Evolutionary conservation across 495 filamentous ascomycete genomes (phyloP), one percentile per base, ranked within the genome.

Genomic region (Daldinia vernicosa): DNA sequence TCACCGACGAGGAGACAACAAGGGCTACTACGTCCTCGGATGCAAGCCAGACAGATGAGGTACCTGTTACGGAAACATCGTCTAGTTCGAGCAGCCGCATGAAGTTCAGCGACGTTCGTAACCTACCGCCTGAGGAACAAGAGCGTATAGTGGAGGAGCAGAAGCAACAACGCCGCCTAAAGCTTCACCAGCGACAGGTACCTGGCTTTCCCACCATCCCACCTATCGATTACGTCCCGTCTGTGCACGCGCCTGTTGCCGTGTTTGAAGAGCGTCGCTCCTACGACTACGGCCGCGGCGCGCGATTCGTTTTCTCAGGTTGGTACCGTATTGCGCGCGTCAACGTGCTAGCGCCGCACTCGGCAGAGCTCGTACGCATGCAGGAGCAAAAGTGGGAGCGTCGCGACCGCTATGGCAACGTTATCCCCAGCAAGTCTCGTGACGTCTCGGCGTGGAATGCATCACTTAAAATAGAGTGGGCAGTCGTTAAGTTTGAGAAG

Each of bases 321-420:
- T 78, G 76, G 76, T 71, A 67, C 64, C 57, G 14, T 15, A 37
- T 76, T 26, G 28, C 40, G n/a, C 69, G 65, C 9, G 28, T 78
- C 60, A 70, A 62, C 35, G 22, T 77, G n/a, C 68, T 77, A 0
- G 62, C 69, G 0, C 76, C 76, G 17, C 55, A 50, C 22, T 72
- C 71, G 0, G 43, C 60, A 11, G 74, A 76, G 66, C 74, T 77
- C 26, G 60, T 67, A 17, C 63, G 68, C 14, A 70, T 77, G 74
- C 66, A 67, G 30, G 30, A 67, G 26, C 62, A 74, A 66, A 77
- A 75, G 59, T 70, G 70, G 68, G 68, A 63, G 61, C 67, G 67
- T n/a, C 62, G 63, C 50, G 64, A 69, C 65, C 58, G 63, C 28
- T 51, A 28, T 27, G 66, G 70, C 6, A 63, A 71, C 19, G 15